Evolutionary conservation across 2,329 filamentous ascomycete genomes (phyloP), one percentile per base, ranked within the genome.

Genomic region (Didymella keratinophila): DNA sequence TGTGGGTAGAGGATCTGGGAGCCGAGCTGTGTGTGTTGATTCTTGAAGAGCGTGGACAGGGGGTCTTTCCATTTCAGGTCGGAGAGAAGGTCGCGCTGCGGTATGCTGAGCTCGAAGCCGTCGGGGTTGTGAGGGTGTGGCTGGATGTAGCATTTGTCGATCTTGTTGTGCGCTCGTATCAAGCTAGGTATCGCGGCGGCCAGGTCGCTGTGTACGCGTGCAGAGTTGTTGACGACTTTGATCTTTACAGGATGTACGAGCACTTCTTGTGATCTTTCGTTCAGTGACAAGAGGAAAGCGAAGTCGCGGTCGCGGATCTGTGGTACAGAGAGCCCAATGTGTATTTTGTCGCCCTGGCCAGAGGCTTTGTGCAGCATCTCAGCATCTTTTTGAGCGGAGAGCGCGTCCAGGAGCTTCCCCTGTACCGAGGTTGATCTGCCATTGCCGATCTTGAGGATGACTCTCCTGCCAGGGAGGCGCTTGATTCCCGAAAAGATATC

Each of bases 251-350:
- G 70, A 20, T 63, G 66, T 4, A 65, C 62, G 5, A 71, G 58
- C 8, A 71, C 46, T n/a, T 72, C 70, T 14, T 70, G 61, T 7
- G 62, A 66, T 1, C 18, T 43, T 2, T 64, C 67, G 2, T 57
- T 16, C 10, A 65, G 37, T 9, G 55, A 55, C 10, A 71, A 39
- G 10, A 73, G 57, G 44, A 73, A 71, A 3, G 68, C 69, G 47
- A 72, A 73, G 49, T 73, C 70, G 23, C 61, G 56, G n/a, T 57
- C 56, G 18, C 64, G 61, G 16, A 72, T 68, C 32, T 66, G 67
- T 16, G 70, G 69, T 3, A 71, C 63, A 14, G 63, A 64, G 3
- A 73, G 58, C 1, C 69, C 70, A 18, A 73, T 71, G 39, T 72
- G 69, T 7, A 70, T 47, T 23, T 45, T 52, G 23, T 61, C 61